Percentiles rank a stretch among this genome's conserved stretches.
Evolutionary conservation across 2,329 filamentous ascomycete species (phyloP).

Genomic region (Fusarium pininemorale): DNA sequence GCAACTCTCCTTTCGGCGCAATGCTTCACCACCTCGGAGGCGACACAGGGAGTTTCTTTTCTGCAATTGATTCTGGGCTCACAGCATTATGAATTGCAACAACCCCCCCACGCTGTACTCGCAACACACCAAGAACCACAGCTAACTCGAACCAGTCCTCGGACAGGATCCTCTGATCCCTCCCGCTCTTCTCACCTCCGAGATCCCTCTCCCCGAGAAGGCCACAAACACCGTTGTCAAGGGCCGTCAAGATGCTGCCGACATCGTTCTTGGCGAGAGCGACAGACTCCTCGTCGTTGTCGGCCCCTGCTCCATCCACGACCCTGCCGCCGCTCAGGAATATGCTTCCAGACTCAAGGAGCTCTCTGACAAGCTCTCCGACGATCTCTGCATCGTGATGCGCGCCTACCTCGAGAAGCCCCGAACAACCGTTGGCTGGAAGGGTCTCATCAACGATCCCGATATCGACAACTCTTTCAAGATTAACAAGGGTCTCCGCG

Average conservation of each 20-base stretch:
- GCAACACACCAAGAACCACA: neutral
- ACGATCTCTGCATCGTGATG: conserved; percentile 94
- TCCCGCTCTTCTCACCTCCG: conserved; percentile 84
- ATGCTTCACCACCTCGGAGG: neutral
- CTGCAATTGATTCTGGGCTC: neutral
- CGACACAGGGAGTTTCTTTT: neutral
- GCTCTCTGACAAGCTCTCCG: conserved; percentile 80
- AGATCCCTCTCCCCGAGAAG: conserved; percentile 76
- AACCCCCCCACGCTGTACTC: neutral
- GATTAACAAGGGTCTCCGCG: conserved; percentile 97
- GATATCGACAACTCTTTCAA: conserved; percentile 97
- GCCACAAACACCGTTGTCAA: conserved; percentile 75
- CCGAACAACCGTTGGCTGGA: conserved; percentile 97
- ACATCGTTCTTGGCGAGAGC: conserved; percentile 80
- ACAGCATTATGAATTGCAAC: neutral
- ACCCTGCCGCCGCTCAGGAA: conserved; percentile 86
- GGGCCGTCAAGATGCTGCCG: conserved; percentile 73
- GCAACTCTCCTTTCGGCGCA: neutral
- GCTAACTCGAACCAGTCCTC: conserved; percentile 69
- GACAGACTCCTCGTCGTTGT: conserved; percentile 94
- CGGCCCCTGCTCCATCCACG: conserved; percentile 97
- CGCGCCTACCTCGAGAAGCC: conserved; percentile 99
- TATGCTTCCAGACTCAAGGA: conserved; percentile 84
- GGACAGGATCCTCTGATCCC: conserved; percentile 94
- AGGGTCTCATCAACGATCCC: conserved; percentile 98